Evolutionary conservation across 495 filamentous ascomycete species (phyloP).

Genomic region (Lophiotrema nucula): DNA sequence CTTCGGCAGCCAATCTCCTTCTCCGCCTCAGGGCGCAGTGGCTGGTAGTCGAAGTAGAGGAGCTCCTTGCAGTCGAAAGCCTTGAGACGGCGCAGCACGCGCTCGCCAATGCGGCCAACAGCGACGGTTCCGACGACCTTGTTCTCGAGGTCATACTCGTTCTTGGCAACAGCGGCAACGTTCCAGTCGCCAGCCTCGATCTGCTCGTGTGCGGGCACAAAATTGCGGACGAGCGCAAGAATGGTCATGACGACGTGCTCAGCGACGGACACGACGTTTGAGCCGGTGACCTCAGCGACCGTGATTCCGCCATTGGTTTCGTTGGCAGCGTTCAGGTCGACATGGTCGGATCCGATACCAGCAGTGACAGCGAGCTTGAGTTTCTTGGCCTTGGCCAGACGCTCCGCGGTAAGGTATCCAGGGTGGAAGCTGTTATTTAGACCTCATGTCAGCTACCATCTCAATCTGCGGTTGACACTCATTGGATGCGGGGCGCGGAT

Average conservation of each 20-base stretch:
- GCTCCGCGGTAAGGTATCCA: slow-evolving; percentile 94
- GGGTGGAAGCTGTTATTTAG: slow-evolving; percentile 99
- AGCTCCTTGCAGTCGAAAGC: slow-evolving; percentile 99
- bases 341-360: slow-evolving; percentile 96
- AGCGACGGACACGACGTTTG: slow-evolving; percentile 49
- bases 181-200: slow-evolving; percentile 88
- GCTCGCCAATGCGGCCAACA: slow-evolving; percentile 96
- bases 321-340: slow-evolving; percentile 96
- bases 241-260: slow-evolving; percentile 96
- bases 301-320: slow-evolving; percentile 97
- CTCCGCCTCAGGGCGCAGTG: slow-evolving; percentile 80
- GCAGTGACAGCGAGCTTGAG: slow-evolving; percentile 93
- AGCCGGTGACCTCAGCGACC: slow-evolving; percentile 92
- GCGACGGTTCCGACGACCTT: slow-evolving; percentile 98
- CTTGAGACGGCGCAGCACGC: slow-evolving; percentile 91
- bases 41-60: slow-evolving; percentile 99
- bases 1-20: slow-evolving; percentile 94
- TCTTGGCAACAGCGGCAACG: slow-evolving; percentile 93
- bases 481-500: slow-evolving; percentile 6
- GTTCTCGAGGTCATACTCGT: slow-evolving; percentile 94
- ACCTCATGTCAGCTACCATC: neutral
- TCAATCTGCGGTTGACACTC: neutral
- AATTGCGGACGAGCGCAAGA: slow-evolving; percentile 93
- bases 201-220: slow-evolving; percentile 94
- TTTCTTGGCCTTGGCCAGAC: slow-evolving; percentile 96